Conservation (phyloP, 73 alveolate genomes). For the Paramecium sonneborni region DNA sequence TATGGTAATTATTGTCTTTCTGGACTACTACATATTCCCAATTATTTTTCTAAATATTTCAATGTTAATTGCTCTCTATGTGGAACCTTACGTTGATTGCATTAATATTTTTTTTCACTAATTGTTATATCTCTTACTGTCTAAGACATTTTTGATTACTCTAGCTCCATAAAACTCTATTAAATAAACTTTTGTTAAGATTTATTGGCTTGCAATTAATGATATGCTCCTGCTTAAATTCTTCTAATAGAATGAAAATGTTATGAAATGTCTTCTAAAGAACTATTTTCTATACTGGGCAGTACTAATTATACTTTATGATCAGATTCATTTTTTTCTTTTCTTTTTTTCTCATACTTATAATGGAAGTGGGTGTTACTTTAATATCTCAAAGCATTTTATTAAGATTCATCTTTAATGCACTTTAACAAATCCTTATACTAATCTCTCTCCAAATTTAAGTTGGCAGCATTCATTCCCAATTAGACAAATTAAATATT, state of each 20-base stretch:
- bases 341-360: neutral
- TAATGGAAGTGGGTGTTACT: conserved; percentile 5
- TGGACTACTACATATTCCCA: neutral
- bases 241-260: conserved; percentile 8
- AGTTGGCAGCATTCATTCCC: neutral
- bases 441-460: neutral
- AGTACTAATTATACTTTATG: neutral
- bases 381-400: neutral
- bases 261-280: conserved; percentile 17
- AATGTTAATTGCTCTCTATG: conserved; percentile 30
- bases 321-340: neutral
- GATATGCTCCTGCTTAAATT: neutral
- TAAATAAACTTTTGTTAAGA: conserved; percentile 1
- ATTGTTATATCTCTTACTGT: conserved; percentile 39
- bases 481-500: neutral
- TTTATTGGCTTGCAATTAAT: neutral
- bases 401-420: conserved; percentile 18
- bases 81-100: conserved; percentile 25
- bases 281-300: neutral
- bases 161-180: conserved; percentile 15
- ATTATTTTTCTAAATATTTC: neutral
- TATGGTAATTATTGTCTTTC: neutral
- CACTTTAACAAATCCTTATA: conserved; percentile 8
- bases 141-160: conserved; percentile 8
- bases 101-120: neutral